Evolutionary conservation across 805 yeast genomes (phyloP), one percentile per base, ranked within the genome.

Genomic region (Yamadazyma ubonensis): DNA sequence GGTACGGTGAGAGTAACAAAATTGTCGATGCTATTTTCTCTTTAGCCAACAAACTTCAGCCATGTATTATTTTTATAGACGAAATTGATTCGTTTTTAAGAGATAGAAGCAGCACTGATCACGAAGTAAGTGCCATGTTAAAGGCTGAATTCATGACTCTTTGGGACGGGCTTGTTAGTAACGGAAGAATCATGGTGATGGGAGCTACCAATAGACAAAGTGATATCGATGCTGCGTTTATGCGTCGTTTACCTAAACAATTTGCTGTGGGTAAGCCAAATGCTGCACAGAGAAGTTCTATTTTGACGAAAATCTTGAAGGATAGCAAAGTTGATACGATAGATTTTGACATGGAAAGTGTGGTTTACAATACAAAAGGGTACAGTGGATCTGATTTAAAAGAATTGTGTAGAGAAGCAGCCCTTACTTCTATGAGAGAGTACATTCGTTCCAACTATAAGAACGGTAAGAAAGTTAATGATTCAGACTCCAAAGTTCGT

Each of bases 81-180:
- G 99, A 91, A 62, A 93, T 91, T 44, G 99, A 91, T 66, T 87
- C 97, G 5, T 89, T 91, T 56, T 70, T 91, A 51, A 76, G 97
- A 50, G 96, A 88, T 55, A 75, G 99, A 46, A 75, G 83, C 14
- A 75, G 87, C 1, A 70, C 73, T 35, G 99, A 91, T 63, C 97
- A 91, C 63, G 99, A 91, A 63, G 89, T 87, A n/a, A 89, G 96
- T 21, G 87, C 96, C 0, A 83, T 84, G 76, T 70, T 91, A 46
- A 91, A 91, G 63, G 96, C 98, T 0, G 98, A 91, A 61, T 93
- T 91, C 55, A 91, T 91, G 97, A 88, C 96, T 0, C 67, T 91
- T 36, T 91, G 98, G 98, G 99, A 91, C 60, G 99, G 99, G 0
- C 68, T 91, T 22, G 64, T 76, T 6, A 75, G 85, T 7, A 78